Base-by-base conservation (phyloP, 2,329 filamentous ascomycete species). In the Aspergillus aculeatinus region DNA sequence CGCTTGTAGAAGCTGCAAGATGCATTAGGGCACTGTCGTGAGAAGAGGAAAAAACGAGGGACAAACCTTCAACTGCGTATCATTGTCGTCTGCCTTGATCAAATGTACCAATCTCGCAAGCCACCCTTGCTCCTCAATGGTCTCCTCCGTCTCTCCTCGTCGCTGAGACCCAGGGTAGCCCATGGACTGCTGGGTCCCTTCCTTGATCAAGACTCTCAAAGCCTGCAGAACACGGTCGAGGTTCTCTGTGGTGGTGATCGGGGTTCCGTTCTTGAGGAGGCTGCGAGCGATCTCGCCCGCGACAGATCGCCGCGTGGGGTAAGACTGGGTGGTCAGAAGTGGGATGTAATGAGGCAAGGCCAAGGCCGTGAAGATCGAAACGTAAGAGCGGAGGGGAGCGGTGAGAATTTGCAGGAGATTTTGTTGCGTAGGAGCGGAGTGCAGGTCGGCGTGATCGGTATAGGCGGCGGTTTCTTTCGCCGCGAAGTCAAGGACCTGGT, bases 81-180 rank as follows among this genome's bases (percentile, higher is more conserved):
- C 92, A 70, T 98, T 98, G 72, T 96, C 86, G 39, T 91, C 83
- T 49, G 87, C 90, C 59, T 91, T 83, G 55, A 99, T 86, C 58
- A 97, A 81, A 77, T 99, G 95, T 19, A 97, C 87, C 71, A 99
- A 89, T 68, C 95, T 86, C 39, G 95, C 95, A 57, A 99, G 83
- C 92, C 92, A 97, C 55, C 95, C 95, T 81, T 99, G 95, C 78
- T 99, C 95, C 77, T 99, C 94, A 70, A 98, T 87, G 0, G 94
- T 98, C 79, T 99, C 96, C 63, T 99, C 95, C 0, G 95, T 98
- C 80, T 99, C 96, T 51, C 85, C 81, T 63, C 92, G 87, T 64
- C 91, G 84, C 71, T 94, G 90, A 14, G 82, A 78, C 3, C 91
- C 91, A 0, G 93, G 89, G 69, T 97, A 97, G 31, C 91, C 91